A percentile compares a stretch with the other conserved stretches of the same genome.
phyloP scores from a whole-genome alignment of 2,329 filamentous ascomycete genomes.

The Gyromitra esculenta region DNA sequence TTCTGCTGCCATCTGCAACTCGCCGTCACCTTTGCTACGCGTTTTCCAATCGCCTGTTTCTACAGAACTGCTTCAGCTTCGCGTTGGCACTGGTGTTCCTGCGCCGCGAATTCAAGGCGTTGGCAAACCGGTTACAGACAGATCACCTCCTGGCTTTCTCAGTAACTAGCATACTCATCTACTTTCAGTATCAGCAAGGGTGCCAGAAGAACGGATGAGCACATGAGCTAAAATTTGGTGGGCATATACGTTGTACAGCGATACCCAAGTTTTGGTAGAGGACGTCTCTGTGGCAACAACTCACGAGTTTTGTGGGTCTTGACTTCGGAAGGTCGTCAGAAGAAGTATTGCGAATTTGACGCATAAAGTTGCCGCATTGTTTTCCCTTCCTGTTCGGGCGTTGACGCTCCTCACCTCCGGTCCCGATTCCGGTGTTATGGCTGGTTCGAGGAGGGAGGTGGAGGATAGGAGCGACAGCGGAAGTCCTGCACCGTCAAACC shows the following conservation, averaged over 20 bases:
- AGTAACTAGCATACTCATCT: slow-evolving; percentile 7
- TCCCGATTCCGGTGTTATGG: slow-evolving; percentile 53
- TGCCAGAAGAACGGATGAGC: slow-evolving; percentile 29
- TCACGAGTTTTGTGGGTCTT: slow-evolving; percentile 36
- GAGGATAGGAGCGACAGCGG: slow-evolving; percentile 52
- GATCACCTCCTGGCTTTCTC: slow-evolving; percentile 46
- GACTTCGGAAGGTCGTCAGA: slow-evolving; percentile 39
- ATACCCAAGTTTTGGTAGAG: slow-evolving; percentile 26
- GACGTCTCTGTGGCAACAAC: slow-evolving; percentile 31
- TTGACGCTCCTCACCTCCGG: slow-evolving; percentile 56
- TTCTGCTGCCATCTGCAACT: slow-evolving; percentile 46
- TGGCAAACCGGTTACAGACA: slow-evolving; percentile 33
- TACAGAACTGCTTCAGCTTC: slow-evolving; percentile 28
- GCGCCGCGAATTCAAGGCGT: slow-evolving; percentile 36
- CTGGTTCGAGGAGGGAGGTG: slow-evolving; percentile 54
- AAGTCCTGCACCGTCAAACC: slow-evolving; percentile 46
- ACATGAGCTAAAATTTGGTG: slow-evolving; percentile 23
- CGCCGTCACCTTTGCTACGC: slow-evolving; percentile 44
- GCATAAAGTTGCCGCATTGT: slow-evolving; percentile 54
- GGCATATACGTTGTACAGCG: slow-evolving; percentile 22
- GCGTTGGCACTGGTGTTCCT: slow-evolving; percentile 31
- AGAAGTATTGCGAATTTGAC: slow-evolving; percentile 44
- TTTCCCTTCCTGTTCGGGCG: slow-evolving; percentile 54
- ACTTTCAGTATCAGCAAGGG: slow-evolving; percentile 32
- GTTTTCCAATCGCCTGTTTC: slow-evolving; percentile 44